Evolutionary conservation across 2,329 filamentous ascomycete species (phyloP).

Genomic region (Aspergillus aculeatinus): DNA sequence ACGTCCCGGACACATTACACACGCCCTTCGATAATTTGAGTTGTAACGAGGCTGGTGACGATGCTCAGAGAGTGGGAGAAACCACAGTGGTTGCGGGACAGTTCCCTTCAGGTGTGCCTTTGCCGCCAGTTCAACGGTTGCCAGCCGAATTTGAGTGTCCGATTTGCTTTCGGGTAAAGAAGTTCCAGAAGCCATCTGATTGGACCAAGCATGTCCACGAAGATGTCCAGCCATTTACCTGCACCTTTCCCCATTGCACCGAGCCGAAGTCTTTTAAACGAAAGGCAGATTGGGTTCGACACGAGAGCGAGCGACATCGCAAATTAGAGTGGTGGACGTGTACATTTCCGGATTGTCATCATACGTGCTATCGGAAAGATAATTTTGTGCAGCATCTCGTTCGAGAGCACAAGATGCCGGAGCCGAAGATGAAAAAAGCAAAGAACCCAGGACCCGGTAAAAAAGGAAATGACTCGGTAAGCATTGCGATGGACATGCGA

Average conservation of each 20-base stretch:
- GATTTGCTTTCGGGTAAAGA: conserved; percentile 81
- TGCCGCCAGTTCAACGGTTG: conserved; percentile 72
- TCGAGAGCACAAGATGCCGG: conserved; percentile 81
- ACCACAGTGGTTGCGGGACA: conserved; percentile 68
- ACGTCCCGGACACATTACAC: conserved; percentile 58
- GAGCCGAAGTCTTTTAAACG: conserved; percentile 92
- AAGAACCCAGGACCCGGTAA: conserved; percentile 59
- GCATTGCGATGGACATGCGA: conserved; percentile 20
- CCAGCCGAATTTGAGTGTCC: conserved; percentile 89
- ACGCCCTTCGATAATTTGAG: conserved; percentile 56
- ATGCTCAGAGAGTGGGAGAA: conserved; percentile 65
- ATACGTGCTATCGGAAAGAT: conserved; percentile 82
- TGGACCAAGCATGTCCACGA: conserved; percentile 97
- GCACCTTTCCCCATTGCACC: conserved; percentile 78
- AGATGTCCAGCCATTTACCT: conserved; percentile 89
- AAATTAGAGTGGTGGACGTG: conserved; percentile 92
- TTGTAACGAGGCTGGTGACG: conserved; percentile 60
- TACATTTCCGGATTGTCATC: conserved; percentile 74
- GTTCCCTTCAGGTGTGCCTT: conserved; percentile 77
- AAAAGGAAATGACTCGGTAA: conserved; percentile 42
- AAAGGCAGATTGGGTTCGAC: conserved; percentile 93
- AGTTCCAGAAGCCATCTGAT: conserved; percentile 85
- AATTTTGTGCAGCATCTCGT: conserved; percentile 93
- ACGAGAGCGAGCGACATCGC: conserved; percentile 88
- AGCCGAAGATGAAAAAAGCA: conserved; percentile 73